Evolutionary conservation across 345 rosid genomes (phyloP), one percentile per base, ranked within the genome.

Genomic region (Mallotus nudiflorus): DNA sequence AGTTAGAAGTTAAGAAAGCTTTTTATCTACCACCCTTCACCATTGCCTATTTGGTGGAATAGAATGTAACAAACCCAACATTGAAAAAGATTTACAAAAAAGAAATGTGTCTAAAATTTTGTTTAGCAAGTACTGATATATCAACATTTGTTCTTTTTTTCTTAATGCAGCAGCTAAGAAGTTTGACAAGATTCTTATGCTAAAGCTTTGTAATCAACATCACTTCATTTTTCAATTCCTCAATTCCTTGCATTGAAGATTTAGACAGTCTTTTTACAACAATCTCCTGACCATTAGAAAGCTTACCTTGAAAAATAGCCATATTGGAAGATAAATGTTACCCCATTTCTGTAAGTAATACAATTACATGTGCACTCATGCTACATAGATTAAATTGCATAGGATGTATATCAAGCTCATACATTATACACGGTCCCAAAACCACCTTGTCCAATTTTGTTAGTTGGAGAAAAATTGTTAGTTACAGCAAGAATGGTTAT

Each of bases 71-170:
- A n/a, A n/a, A n/a, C n/a, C n/a, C n/a, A n/a, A n/a, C n/a, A n/a
- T n/a, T n/a, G n/a, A 6, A 6, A 37, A 45, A 33, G 37, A 33
- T 14, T 82, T 74, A 89, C 97, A 88, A 66, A 89, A 91, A 22
- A 91, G 79, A 75, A 83, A 84, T 68, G 51, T 65, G 73, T 89
- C 96, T 3, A 89, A 86, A 78, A 91, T 91, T 82, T 54, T 85
- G 79, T 91, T 89, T 3, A 85, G 85, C 65, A 91, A 81, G 70
- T 87, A 91, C 71, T 91, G 93, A 16, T 91, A 91, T 50, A 91
- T 84, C 62, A 91, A 80, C 85, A 91, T 91, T 82, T 78, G 80
- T 28, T 89, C 90, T 19, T 85, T 85, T n/a, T 66, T 77, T 84
- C 16, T 73, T 73, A 13, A 83, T 83, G 70, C 91, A 89, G 39